Evolutionary conservation across 768 basidiomycete genomes (phyloP).

Genomic region (Calocybe gangraenosa): DNA sequence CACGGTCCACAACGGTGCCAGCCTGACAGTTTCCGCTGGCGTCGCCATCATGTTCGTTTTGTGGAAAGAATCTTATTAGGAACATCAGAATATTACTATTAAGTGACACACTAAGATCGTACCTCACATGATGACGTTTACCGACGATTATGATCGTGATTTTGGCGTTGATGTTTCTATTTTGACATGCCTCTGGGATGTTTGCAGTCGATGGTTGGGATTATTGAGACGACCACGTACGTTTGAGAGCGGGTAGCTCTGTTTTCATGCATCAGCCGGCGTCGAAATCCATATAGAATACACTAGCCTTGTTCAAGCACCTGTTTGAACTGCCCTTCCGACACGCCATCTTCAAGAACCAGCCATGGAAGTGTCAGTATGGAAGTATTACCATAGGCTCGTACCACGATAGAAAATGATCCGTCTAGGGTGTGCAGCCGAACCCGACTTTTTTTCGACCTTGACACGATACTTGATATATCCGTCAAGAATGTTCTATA

Average conservation of each 20-base stretch:
- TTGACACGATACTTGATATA: slow-evolving; percentile 54
- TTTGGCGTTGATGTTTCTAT: slow-evolving; percentile 45
- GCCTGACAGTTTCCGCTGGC: slow-evolving; percentile 71
- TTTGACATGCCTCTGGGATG: slow-evolving; percentile 48
- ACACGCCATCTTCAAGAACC: slow-evolving; percentile 41
- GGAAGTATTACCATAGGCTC: slow-evolving; percentile 6
- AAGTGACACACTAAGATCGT: slow-evolving; percentile 10
- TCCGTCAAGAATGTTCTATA: slow-evolving; percentile 49
- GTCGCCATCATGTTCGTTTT: slow-evolving; percentile 46
- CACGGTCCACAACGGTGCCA: slow-evolving; percentile 73
- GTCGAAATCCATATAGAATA: neutral
- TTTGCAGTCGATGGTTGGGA: slow-evolving; percentile 2
- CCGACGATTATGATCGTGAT: slow-evolving; percentile 72
- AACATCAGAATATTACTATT: neutral
- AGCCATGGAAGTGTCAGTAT: slow-evolving; percentile 5
- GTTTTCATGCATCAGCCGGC: neutral
- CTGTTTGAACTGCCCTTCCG: slow-evolving; percentile 49
- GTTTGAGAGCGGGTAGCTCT: slow-evolving; percentile 50
- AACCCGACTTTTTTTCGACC: slow-evolving; percentile 47
- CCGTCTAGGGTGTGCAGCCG: slow-evolving; percentile 49
- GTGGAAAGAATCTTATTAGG: slow-evolving; percentile 30
- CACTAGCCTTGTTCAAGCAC: slow-evolving; percentile 47
- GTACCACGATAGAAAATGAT: slow-evolving; percentile 75
- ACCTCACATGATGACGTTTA: slow-evolving; percentile 55
- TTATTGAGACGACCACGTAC: slow-evolving; percentile 25